Evolutionary conservation across 306 rosid genomes (phyloP).

Genomic region (Heteromeles arbutifolia): DNA sequence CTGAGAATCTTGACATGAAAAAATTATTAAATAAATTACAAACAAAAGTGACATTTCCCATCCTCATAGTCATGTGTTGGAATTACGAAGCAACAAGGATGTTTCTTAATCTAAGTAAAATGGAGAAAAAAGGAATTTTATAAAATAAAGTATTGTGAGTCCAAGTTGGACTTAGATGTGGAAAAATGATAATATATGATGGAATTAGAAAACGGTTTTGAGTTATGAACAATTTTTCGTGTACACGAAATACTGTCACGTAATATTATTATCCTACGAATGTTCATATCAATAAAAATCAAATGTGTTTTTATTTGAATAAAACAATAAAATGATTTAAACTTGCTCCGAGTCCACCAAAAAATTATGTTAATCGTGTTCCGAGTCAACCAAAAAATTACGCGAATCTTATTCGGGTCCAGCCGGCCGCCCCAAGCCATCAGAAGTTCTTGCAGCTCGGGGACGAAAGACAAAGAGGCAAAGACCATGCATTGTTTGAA

Average conservation of each 20-base stretch:
- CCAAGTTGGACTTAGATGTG: constrained; percentile 10
- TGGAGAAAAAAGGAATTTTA: background rate
- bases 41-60: constrained; percentile 11
- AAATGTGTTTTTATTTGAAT: too few species aligned
- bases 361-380: too few species aligned
- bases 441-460: background rate
- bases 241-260: background rate
- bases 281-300: too few species aligned
- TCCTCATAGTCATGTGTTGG: background rate
- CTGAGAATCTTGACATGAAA: background rate
- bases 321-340: too few species aligned
- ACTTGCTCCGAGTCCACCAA: background rate
- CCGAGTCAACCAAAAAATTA: background rate
- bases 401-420: background rate
- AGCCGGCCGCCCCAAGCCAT: constrained; percentile 3
- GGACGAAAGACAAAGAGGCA: background rate
- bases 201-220: background rate
- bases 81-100: constrained; percentile 13
- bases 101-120: background rate
- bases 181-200: background rate
- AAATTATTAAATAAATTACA: background rate
- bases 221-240: too few species aligned
- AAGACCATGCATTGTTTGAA: background rate
- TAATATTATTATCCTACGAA: too few species aligned
- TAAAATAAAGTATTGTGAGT: background rate